These are phyloP conservation scores for Epichloe hybrida DNA, from an alignment of 2,329 filamentous ascomycete species.

Conservation along the genomic window DNA sequence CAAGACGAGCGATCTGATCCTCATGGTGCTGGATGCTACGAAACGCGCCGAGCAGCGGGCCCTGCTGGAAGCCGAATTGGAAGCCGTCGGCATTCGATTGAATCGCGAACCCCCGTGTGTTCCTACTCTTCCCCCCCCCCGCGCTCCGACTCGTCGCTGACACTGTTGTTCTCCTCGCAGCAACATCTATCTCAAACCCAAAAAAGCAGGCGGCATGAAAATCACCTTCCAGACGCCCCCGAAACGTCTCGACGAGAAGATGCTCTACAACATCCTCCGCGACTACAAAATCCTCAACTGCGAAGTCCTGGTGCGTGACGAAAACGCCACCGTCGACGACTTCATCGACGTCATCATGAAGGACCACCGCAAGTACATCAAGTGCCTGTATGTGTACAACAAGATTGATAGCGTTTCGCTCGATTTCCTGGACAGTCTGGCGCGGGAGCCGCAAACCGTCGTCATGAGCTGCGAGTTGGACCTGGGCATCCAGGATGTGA, in stretches of 20 bases:
- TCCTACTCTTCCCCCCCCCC: not conserved
- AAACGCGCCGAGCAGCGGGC: conserved; percentile 90
- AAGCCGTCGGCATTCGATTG: conserved; percentile 86
- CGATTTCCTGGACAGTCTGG: conserved; percentile 83
- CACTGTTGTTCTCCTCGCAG: conserved; percentile 26
- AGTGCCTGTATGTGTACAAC: conserved; percentile 95
- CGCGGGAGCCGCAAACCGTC: conserved; percentile 82
- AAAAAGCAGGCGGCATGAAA: conserved; percentile 97
- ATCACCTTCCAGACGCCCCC: conserved; percentile 88
- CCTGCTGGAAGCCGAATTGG: conserved; percentile 79
- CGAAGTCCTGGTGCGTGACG: conserved; percentile 89
- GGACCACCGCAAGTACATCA: conserved; percentile 95
- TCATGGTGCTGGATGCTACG: conserved; percentile 95
- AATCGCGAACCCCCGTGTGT: conserved; percentile 86
- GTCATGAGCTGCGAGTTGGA: conserved; percentile 98
- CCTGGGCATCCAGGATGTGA: conserved; percentile 81
- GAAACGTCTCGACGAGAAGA: conserved; percentile 89
- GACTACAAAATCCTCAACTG: conserved; percentile 99
- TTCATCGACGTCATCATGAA: conserved; percentile 99
- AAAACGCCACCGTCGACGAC: conserved; percentile 91
- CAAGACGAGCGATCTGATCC: conserved; percentile 92
- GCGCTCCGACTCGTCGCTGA: too few relatives aligned
- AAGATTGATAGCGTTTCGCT: conserved; percentile 94
- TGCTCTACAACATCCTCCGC: conserved; percentile 92
- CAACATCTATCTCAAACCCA: conserved; percentile 93